These are phyloP conservation scores for Pleurotus ostreatus DNA, from an alignment of 768 basidiomycete species.

Conservation along the genomic window DNA sequence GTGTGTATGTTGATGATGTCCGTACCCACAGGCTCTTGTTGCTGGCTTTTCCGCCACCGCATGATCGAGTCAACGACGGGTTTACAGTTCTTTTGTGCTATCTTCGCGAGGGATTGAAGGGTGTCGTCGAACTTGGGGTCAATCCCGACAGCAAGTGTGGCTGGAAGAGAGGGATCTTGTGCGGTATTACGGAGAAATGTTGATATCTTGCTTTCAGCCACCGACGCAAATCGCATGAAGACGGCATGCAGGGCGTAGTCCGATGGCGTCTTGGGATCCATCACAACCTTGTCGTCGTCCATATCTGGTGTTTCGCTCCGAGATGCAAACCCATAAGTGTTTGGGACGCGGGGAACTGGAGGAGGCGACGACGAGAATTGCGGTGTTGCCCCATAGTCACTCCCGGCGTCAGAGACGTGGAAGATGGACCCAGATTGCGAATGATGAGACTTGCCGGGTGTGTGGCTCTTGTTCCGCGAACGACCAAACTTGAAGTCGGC, in stretches of 20 bases:
- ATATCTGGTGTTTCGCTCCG: conserved; percentile 58
- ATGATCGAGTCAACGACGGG: conserved; percentile 83
- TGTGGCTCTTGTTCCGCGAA: conserved; percentile 1
- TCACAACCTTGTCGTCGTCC: conserved; percentile 63
- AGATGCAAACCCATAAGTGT: conserved; percentile 41
- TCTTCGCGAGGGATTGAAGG: conserved; percentile 78
- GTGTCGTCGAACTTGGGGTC: conserved; percentile 83
- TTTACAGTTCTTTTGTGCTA: conserved; percentile 81
- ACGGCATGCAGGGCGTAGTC: conserved; percentile 88
- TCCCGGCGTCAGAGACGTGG: conserved; percentile 66
- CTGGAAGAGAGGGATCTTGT: conserved; percentile 67
- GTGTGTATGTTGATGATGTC: conserved; percentile 52
- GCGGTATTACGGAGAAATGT: conserved; percentile 62
- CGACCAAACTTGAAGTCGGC: conserved; percentile 34
- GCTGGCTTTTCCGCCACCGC: conserved; percentile 81
- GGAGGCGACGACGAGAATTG: conserved; percentile 61
- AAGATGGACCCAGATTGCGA: conserved; percentile 75
- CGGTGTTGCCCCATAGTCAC: conserved; percentile 53
- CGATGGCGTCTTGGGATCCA: conserved; percentile 77
- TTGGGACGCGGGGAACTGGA: conserved; percentile 76
- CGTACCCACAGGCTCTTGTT: conserved; percentile 44
- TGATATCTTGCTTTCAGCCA: conserved; percentile 79
- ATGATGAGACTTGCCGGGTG: conserved; percentile 62
- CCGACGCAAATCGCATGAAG: conserved; percentile 80
- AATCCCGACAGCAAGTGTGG: conserved; percentile 65